Conservation (phyloP, 2,329 filamentous ascomycete genomes). For the Hypoxylon rubiginosum region DNA sequence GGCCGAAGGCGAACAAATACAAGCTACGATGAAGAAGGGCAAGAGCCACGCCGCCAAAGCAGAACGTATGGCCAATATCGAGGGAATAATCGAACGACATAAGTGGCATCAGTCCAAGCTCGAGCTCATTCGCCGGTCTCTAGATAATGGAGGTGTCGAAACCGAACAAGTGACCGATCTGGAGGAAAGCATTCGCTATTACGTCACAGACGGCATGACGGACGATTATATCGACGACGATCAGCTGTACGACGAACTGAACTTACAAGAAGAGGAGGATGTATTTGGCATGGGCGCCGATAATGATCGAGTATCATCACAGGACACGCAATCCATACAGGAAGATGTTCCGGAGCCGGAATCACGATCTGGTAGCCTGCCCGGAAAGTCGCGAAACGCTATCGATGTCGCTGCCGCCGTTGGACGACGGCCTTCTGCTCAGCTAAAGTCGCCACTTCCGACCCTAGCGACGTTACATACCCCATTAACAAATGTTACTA, state of each 20-base stretch:
- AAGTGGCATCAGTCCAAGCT: slow-evolving; percentile 97
- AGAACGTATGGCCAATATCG: slow-evolving; percentile 89
- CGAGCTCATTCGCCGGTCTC: slow-evolving; percentile 87
- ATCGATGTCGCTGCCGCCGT: slow-evolving; percentile 69
- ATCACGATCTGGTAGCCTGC: slow-evolving; percentile 59
- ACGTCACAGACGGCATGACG: slow-evolving; percentile 89
- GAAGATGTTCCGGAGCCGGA: slow-evolving; percentile 80
- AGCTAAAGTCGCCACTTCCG: slow-evolving; percentile 95
- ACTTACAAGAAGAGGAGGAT: slow-evolving; percentile 92
- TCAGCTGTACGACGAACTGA: slow-evolving; percentile 92
- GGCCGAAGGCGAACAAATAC: slow-evolving; percentile 87
- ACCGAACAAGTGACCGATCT: slow-evolving; percentile 87
- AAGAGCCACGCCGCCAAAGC: slow-evolving; percentile 88
- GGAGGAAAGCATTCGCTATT: slow-evolving; percentile 94
- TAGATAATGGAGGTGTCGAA: slow-evolving; percentile 94
- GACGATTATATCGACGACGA: slow-evolving; percentile 95
- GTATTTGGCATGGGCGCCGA: slow-evolving; percentile 84
- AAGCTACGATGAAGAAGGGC: slow-evolving; percentile 92
- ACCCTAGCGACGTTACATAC: slow-evolving; percentile 90
- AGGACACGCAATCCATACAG: slow-evolving; percentile 92
- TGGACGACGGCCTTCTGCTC: slow-evolving; percentile 82
- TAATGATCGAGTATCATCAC: slow-evolving; percentile 90
- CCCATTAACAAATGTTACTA: slow-evolving; percentile 72
- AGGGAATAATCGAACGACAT: slow-evolving; percentile 87
- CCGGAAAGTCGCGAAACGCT: slow-evolving; percentile 66